A percentile compares a stretch with the other conserved stretches of the same genome.
phyloP scores from a whole-genome alignment of 306 rosid genomes.

The Notholithocarpus densiflorus region DNA sequence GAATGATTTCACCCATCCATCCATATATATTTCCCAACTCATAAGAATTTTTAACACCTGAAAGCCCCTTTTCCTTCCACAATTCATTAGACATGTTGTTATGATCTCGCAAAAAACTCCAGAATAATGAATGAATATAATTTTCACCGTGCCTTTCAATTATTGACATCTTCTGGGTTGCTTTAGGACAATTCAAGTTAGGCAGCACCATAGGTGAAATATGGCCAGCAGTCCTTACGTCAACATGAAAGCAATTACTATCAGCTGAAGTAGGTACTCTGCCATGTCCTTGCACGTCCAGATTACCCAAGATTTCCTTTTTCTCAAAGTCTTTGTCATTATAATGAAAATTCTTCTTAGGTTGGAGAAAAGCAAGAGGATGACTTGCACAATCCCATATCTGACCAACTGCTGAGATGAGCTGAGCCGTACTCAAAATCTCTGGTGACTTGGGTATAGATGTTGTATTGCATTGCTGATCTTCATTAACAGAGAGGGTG shows the following conservation, averaged over 20 bases:
- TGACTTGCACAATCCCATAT: constrained; percentile 69
- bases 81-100: constrained; percentile 25
- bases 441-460: constrained; percentile 38
- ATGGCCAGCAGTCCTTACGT: constrained; percentile 5
- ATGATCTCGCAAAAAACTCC: constrained; percentile 30
- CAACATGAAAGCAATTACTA: constrained; percentile 29
- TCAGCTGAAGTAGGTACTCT: constrained; percentile 27
- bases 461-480: constrained; percentile 28
- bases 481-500: constrained; percentile 30
- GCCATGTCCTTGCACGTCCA: constrained; percentile 37
- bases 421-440: constrained; percentile 53
- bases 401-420: constrained; percentile 61
- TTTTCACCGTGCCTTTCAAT: constrained; percentile 35
- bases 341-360: constrained; percentile 29
- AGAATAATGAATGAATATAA: constrained; percentile 42
- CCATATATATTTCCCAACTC: constrained; percentile 40
- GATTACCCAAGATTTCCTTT: constrained; percentile 29
- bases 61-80: constrained; percentile 36
- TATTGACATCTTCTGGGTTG: constrained; percentile 46
- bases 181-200: constrained; percentile 35
- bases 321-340: constrained; percentile 29
- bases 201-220: constrained; percentile 34
- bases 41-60: constrained; percentile 38
- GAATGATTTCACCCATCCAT: constrained; percentile 40
- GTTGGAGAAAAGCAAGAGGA: constrained; percentile 46